Conservation (phyloP, 2,329 filamentous ascomycete genomes). For the Penicillium brasilianum region DNA sequence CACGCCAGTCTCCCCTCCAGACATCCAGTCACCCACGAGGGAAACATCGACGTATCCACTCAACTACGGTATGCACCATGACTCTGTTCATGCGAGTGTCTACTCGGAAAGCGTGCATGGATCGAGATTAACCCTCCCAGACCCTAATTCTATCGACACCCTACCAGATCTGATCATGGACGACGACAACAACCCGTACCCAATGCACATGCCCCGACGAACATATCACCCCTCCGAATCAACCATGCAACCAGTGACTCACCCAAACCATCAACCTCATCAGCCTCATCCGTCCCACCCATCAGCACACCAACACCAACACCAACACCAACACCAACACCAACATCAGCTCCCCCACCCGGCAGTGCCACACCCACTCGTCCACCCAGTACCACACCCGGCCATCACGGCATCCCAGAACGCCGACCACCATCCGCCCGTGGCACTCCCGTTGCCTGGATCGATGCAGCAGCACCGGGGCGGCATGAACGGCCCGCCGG, state of each 20-base stretch:
- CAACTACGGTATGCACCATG: constrained; percentile 15
- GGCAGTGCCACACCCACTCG: background rate
- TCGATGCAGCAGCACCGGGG: background rate
- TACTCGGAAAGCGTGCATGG: no score
- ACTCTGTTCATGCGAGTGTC: background rate
- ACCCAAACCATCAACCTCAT: no score
- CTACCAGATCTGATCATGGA: constrained; percentile 35
- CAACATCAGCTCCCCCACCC: background rate
- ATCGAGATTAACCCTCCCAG: constrained; percentile 8
- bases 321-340: no score
- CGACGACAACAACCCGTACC: constrained; percentile 29
- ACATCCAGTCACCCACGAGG: constrained; percentile 34
- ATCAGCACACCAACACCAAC: background rate
- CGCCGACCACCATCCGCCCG: background rate
- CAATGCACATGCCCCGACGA: constrained; percentile 20
- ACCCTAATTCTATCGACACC: constrained; percentile 34
- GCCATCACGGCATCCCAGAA: constrained; percentile 3
- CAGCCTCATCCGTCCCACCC: background rate
- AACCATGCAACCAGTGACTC: constrained; percentile 5
- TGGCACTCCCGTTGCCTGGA: background rate
- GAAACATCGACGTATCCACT: constrained; percentile 27
- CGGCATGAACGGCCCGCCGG: constrained; percentile 19
- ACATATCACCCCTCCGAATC: constrained; percentile 22
- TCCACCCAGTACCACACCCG: background rate
- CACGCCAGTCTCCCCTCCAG: constrained; percentile 37